phyloP scores from a whole-genome alignment of 2,329 filamentous ascomycete species.

The Lachnellula hyalina region DNA sequence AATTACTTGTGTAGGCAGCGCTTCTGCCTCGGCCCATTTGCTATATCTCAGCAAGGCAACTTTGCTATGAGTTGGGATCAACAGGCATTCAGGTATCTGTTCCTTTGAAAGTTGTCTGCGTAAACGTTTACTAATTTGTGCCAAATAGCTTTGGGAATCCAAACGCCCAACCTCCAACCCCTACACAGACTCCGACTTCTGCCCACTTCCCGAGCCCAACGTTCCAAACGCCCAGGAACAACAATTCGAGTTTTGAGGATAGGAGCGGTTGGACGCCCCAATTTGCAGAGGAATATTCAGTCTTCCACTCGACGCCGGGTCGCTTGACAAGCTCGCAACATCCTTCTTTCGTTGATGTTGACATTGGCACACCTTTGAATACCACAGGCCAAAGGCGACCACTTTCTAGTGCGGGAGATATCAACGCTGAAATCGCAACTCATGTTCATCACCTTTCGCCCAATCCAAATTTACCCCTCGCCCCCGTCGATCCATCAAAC shows the following conservation, averaged over 20 bases:
- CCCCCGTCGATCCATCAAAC: constrained; percentile 54
- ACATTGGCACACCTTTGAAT: constrained; percentile 19
- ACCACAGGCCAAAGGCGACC: constrained; percentile 39
- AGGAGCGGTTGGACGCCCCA: constrained; percentile 52
- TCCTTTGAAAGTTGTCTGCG: background rate
- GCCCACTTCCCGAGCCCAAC: constrained; percentile 48
- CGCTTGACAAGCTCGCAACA: constrained; percentile 40
- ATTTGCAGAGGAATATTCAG: constrained; percentile 60
- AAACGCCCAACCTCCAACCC: constrained; percentile 56
- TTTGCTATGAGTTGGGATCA: constrained; percentile 61
- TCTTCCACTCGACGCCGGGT: constrained; percentile 60
- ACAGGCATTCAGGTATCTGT: constrained; percentile 47
- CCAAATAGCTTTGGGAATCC: constrained; percentile 54
- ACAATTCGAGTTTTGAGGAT: constrained; percentile 43
- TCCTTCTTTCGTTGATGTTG: constrained; percentile 23
- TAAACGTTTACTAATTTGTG: constrained; percentile 32
- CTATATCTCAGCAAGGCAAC: constrained; percentile 15
- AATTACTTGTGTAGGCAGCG: constrained; percentile 15
- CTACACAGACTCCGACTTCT: constrained; percentile 52
- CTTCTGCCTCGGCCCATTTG: constrained; percentile 16
- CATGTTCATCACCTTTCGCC: constrained; percentile 59
- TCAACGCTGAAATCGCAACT: constrained; percentile 49
- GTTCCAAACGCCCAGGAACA: constrained; percentile 52
- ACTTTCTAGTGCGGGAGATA: constrained; percentile 43
- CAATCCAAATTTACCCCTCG: constrained; percentile 47